Percentiles rank a stretch among this genome's conserved stretches.
Evolutionary conservation across 139 green algal species (phyloP).

Genomic region (Tetraselmis chui): DNA sequence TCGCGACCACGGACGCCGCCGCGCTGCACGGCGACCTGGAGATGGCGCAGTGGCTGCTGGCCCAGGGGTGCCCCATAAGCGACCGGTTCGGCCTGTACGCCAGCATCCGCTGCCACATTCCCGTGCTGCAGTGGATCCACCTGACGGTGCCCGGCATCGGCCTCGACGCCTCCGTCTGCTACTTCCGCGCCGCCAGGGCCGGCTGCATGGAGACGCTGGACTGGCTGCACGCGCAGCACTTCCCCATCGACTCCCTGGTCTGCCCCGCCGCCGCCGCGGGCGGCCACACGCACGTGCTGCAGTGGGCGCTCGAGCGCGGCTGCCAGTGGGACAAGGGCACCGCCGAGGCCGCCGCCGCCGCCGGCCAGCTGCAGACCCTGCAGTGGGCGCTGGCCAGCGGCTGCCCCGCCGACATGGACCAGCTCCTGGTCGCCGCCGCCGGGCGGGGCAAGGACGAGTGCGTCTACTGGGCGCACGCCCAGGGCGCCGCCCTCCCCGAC

Average conservation of each 20-base stretch:
- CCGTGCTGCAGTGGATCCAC: conserved; percentile 2
- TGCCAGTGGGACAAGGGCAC: background rate
- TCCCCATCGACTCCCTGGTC: background rate
- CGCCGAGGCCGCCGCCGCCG: too few relatives aligned
- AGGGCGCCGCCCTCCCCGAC: too few relatives aligned
- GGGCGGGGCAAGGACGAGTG: too few relatives aligned
- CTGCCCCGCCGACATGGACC: too few relatives aligned
- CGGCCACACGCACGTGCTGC: background rate
- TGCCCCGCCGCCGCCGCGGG: background rate
- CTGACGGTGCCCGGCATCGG: background rate
- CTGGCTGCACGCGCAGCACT: background rate
- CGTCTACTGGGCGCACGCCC: too few relatives aligned
- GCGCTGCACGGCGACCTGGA: background rate
- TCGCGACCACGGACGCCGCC: background rate
- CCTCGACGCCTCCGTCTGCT: background rate
- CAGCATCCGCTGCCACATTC: too few relatives aligned
- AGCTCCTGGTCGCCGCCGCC: too few relatives aligned
- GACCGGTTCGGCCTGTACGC: background rate
- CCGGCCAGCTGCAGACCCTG: background rate
- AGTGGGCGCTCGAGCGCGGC: background rate
- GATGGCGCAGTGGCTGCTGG: background rate
- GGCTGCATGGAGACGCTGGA: background rate
- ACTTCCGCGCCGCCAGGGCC: background rate
- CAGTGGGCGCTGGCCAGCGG: background rate
- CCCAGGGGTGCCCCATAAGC: background rate